phyloP scores from a whole-genome alignment of 2,329 filamentous ascomycete genomes.

The Waltergamsia citrina region DNA sequence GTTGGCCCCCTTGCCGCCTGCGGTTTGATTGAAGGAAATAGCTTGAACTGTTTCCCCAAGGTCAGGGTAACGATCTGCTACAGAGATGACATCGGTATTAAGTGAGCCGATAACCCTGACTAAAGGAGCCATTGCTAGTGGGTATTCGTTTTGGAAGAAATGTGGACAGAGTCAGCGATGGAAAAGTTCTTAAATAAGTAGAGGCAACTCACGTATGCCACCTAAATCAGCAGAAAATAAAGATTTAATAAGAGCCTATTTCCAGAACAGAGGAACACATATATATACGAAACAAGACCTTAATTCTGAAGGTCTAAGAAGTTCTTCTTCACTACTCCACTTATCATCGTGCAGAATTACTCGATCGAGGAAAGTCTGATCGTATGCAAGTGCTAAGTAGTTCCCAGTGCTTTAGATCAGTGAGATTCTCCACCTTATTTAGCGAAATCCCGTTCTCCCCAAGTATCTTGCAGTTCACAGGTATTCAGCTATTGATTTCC shows the following conservation, averaged over 20 bases:
- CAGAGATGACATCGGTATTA: neutral
- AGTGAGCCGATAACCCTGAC: neutral
- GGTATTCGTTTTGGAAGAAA: too few relatives aligned
- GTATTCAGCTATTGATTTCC: too few relatives aligned
- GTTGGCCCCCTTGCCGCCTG: slow-evolving; percentile 1
- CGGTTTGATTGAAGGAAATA: neutral
- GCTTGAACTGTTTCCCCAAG: neutral
- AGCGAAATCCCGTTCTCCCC: neutral
- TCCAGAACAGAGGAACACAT: neutral
- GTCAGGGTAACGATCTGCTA: neutral
- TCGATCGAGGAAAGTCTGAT: too few relatives aligned
- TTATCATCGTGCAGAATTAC: too few relatives aligned
- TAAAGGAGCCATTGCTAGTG: neutral
- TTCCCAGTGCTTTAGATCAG: too few relatives aligned
- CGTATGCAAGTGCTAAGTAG: too few relatives aligned
- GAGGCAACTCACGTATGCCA: neutral
- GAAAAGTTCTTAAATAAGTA: neutral
- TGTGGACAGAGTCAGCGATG: too few relatives aligned
- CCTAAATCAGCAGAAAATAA: neutral
- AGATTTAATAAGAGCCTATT: neutral
- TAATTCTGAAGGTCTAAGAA: neutral
- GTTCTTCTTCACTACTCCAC: too few relatives aligned
- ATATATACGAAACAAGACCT: neutral
- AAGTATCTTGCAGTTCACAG: too few relatives aligned
- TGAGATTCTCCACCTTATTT: neutral